phyloP scores from a whole-genome alignment of 1,284 basidiomycete species.

The Ustilago hordei region DNA sequence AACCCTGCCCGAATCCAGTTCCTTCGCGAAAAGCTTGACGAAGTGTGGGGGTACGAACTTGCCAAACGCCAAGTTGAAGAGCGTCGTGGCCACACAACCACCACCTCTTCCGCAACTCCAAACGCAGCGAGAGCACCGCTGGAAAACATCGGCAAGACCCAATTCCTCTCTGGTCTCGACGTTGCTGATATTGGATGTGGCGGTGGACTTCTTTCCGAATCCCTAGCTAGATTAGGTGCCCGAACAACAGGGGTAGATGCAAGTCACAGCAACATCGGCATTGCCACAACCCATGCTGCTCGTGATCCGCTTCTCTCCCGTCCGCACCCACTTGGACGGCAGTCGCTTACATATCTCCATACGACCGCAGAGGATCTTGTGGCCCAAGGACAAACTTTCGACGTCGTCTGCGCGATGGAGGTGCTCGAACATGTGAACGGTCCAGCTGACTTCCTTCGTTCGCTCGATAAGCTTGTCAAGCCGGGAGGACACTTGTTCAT shows the following conservation, averaged over 20 bases:
- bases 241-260: conserved; percentile 90
- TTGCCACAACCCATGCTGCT: conserved; percentile 85
- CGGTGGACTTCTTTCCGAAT: conserved; percentile 93
- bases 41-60: conserved; percentile 63
- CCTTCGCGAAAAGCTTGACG: conserved; percentile 79
- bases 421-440: conserved; percentile 97
- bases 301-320: conserved; percentile 75
- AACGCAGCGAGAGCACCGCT: conserved; percentile 64
- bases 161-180: conserved; percentile 74
- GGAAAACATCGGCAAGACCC: conserved; percentile 62
- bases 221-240: conserved; percentile 87
- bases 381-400: conserved; percentile 76
- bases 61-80: conserved; percentile 44
- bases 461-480: conserved; percentile 69
- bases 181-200: conserved; percentile 92
- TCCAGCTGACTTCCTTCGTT: conserved; percentile 78
- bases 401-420: conserved; percentile 97
- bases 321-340: conserved; percentile 16
- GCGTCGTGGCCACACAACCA: background rate
- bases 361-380: conserved; percentile 82
- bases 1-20: conserved; percentile 90
- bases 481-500: conserved; percentile 95
- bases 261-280: conserved; percentile 84
- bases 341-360: conserved; percentile 77
- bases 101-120: conserved; percentile 68